These are phyloP conservation scores for Taiozyma sp. DNA, from an alignment of 1,139 yeast genomes.

Conservation along the genomic window DNA sequence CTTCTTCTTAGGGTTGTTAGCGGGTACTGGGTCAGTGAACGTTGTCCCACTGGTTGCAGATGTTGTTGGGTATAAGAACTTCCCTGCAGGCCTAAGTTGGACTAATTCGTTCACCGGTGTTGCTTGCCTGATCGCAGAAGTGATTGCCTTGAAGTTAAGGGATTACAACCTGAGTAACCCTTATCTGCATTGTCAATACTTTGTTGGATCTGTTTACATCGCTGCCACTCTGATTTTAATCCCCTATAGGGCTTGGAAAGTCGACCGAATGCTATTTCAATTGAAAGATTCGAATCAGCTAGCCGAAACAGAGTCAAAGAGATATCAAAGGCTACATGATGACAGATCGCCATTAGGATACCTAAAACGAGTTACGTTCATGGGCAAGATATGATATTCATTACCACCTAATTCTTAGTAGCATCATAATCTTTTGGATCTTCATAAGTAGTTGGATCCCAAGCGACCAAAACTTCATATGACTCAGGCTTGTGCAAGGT, in stretches of 20 bases:
- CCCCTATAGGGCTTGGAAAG: constrained; percentile 31
- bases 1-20: constrained; percentile 40
- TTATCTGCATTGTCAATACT: constrained; percentile 39
- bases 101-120: constrained; percentile 27
- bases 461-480: constrained; percentile 2
- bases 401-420: background rate
- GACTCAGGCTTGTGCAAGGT: constrained; percentile 18
- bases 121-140: constrained; percentile 34
- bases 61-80: constrained; percentile 31
- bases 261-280: constrained; percentile 20
- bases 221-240: constrained; percentile 28
- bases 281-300: constrained; percentile 5
- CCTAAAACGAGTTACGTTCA: constrained; percentile 6
- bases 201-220: constrained; percentile 34
- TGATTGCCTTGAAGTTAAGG: constrained; percentile 43
- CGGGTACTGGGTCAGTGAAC: constrained; percentile 57
- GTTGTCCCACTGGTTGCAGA: constrained; percentile 52
- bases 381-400: background rate
- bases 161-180: constrained; percentile 27
- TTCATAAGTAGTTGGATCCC: constrained; percentile 14
- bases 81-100: constrained; percentile 31
- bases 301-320: background rate
- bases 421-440: background rate
- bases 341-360: constrained; percentile 6
- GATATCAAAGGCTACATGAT: constrained; percentile 1